Base-by-base conservation (phyloP, 2,329 filamentous ascomycete species). In the Penicillium vulpinum region DNA sequence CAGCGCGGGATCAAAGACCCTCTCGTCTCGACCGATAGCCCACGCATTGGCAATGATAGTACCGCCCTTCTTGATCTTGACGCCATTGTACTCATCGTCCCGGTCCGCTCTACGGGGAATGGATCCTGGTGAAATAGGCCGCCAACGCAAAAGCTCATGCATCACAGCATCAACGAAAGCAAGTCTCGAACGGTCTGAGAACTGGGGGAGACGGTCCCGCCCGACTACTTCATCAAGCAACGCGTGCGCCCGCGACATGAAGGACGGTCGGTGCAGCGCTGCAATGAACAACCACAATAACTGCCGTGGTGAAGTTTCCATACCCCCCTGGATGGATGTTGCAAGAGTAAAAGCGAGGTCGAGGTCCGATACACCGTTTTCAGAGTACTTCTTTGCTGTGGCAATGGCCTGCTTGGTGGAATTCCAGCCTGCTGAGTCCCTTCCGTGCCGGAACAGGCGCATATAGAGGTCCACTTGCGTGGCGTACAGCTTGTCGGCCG, bases 271-370 rank as follows among this genome's bases (percentile, higher is more conserved):
- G 61, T 78, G 60, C 73, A 77, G 54, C 62, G 83, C 50, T 57
- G 83, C 63, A 60, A 83, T 49, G 69, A 84, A 80, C 67, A 75
- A 76, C 45, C 77, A 77, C 57, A 78, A 77, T 24, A 81, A 69
- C 0, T 79, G 80, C 9, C 77, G 77, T 0, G 79, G 77, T 0
- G 78, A 81, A 0, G 80, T 83, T 62, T 82, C 80, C 45, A 75
- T 80, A 21, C 80, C 76, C 18, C 79, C 80, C 26, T 80, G 79
- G 56, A 81, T 78, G 3, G 81, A 71, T 0, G 75, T 77, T 4
- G 76, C 77, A 1, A 80, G 76, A 5, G 80, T 75, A 61, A 78
- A 81, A 2, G 77, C 75, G 57, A 82, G 77, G 57, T 81, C 75
- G 11, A 73, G 72, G 33, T 79, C 77, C 0, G 75, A 74, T 7